Conservation (phyloP, 352 stramenopile genomes). For the Globisporangium alternatum region DNA sequence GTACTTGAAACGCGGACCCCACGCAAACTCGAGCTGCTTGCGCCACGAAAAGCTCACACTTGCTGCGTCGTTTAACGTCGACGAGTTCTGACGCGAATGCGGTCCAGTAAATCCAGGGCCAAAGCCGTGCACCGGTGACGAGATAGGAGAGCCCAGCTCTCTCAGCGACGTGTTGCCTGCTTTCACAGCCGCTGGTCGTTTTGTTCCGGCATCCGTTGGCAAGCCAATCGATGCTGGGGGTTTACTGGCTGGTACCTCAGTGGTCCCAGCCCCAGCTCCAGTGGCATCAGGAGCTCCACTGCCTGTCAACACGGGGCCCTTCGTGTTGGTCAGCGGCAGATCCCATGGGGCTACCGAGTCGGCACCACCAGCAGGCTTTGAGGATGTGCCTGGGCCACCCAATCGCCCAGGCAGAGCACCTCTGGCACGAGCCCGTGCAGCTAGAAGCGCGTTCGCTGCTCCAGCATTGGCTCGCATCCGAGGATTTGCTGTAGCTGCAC, state of each 20-base stretch:
- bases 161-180: constrained; percentile 7
- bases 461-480: constrained; percentile 47
- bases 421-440: constrained; percentile 60
- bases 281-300: constrained; percentile 9
- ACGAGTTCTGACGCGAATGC: constrained; percentile 19
- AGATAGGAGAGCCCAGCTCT: constrained; percentile 15
- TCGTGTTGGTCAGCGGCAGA: constrained; percentile 51
- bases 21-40: constrained; percentile 52
- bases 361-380: constrained; percentile 20
- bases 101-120: constrained; percentile 8
- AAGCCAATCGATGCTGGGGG: neutral
- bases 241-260: neutral
- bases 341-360: constrained; percentile 74
- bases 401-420: constrained; percentile 49
- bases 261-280: neutral
- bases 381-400: constrained; percentile 39
- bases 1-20: constrained; percentile 56
- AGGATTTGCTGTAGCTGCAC: constrained; percentile 10
- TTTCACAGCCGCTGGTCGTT: constrained; percentile 6
- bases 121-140: constrained; percentile 17
- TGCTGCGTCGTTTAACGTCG: constrained; percentile 20
- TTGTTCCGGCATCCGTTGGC: neutral
- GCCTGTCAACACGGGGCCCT: constrained; percentile 19
- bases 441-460: constrained; percentile 69
- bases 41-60: constrained; percentile 49